Percentiles rank a stretch among this genome's conserved stretches.
These are phyloP conservation scores for Penicillium sp. DNA, from an alignment of 2,329 filamentous ascomycete genomes.

Conservation along the genomic window DNA sequence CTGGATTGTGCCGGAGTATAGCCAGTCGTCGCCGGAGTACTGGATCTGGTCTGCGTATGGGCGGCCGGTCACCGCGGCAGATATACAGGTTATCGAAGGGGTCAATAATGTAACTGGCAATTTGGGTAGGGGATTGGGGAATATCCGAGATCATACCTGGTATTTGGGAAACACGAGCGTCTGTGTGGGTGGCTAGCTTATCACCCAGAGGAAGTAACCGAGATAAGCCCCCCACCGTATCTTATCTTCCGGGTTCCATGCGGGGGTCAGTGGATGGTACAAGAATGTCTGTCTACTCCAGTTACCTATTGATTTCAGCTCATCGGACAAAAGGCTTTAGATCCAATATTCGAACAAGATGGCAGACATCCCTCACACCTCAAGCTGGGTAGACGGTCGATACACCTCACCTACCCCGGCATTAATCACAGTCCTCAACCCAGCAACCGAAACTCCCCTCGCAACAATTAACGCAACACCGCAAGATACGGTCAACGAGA, in stretches of 20 bases:
- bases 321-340: not conserved
- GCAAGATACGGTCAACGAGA: slow-evolving; percentile 57
- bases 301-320: not conserved
- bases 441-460: slow-evolving; percentile 35
- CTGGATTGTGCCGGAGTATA: slow-evolving; percentile 13
- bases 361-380: slow-evolving; percentile 27
- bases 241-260: not conserved
- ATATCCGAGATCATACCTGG: slow-evolving; percentile 10
- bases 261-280: slow-evolving; percentile 3
- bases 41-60: slow-evolving; percentile 15
- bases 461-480: slow-evolving; percentile 59
- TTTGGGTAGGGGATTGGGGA: not conserved
- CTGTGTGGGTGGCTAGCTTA: slow-evolving; percentile 6
- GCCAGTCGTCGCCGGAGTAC: slow-evolving; percentile 21
- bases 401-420: slow-evolving; percentile 22
- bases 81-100: slow-evolving; percentile 33
- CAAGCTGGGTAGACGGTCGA: slow-evolving; percentile 39
- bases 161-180: slow-evolving; percentile 11
- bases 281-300: slow-evolving; percentile 1
- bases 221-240: not conserved
- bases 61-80: slow-evolving; percentile 25
- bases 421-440: slow-evolving; percentile 34
- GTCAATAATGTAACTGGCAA: slow-evolving; percentile 21
- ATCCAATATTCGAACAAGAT: slow-evolving; percentile 8
- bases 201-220: not conserved